Base-by-base conservation (phyloP, 2,329 filamentous ascomycete genomes). In the Aureobasidium sp. region DNA sequence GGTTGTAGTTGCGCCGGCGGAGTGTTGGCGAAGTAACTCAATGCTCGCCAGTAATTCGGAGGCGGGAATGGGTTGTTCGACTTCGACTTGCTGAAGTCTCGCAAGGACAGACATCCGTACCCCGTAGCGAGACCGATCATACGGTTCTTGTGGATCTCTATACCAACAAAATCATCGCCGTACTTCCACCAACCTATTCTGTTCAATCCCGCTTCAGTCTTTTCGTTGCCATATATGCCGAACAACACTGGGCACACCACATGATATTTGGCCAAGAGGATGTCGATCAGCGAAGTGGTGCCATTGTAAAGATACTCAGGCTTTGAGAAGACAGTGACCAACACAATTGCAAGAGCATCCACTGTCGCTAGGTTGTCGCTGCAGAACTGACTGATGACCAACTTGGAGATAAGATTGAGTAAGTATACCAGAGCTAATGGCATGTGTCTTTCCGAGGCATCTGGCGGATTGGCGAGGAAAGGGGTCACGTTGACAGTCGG, bases 191-290 rank as follows among this genome's bases (percentile, higher is more conserved):
- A 96, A 0, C 90, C 91, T 2, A 96, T 75, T n/a, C 83, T 81
- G 20, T 75, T 67, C 13, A 87, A 83, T 0, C 90, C 91, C 12
- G 79, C 78, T 50, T 85, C 82, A 0, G 87, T 95, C 64, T 81
- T 86, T 72, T 96, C 90, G 65, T 80, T 85, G 27, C 90, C 92
- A 47, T 84, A 82, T 66, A 92, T 84, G 20, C 93, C 93, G 72
- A 95, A 97, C 0, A 99, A 79, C 1, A 91, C 87, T 0, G 94
- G 93, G 69, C 91, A 96, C 3, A 84, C 80, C 17, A 89, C 80
- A 64, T 91, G 86, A 69, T 90, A 89, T 74, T 97, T 97, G 61
- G 92, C 87, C 69, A 96, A 87, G 34, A 97, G 80, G 63, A 97
- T 89, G 71, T 95, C 90, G 58, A 91, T 87, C 63, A 96, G 79